These are phyloP conservation scores for Reutealis trisperma DNA, from an alignment of 345 rosid species.

Conservation along the genomic window DNA sequence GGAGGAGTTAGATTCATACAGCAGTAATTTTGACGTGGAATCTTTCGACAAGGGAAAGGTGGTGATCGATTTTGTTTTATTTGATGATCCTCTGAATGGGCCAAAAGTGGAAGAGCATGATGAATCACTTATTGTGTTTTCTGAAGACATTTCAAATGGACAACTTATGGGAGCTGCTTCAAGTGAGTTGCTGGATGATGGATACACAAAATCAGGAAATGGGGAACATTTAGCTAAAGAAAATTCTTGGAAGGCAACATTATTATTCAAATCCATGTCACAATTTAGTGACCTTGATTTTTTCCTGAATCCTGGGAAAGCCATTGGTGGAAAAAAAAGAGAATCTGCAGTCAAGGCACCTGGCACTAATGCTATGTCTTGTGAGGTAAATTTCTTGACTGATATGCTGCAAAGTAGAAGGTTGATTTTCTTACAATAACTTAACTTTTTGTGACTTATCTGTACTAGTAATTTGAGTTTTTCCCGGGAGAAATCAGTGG, in stretches of 20 bases:
- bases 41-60: slow-evolving; percentile 42
- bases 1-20: slow-evolving; percentile 39
- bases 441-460: background rate
- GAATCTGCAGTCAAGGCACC: slow-evolving; percentile 33
- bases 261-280: slow-evolving; percentile 63
- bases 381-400: slow-evolving; percentile 28
- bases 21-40: slow-evolving; percentile 42
- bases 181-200: slow-evolving; percentile 24
- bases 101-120: slow-evolving; percentile 35
- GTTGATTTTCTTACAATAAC: background rate
- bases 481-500: background rate
- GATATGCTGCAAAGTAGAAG: background rate
- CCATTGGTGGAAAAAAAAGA: slow-evolving; percentile 37
- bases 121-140: slow-evolving; percentile 35
- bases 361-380: slow-evolving; percentile 25
- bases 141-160: slow-evolving; percentile 29
- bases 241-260: slow-evolving; percentile 44
- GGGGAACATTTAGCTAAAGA: slow-evolving; percentile 34
- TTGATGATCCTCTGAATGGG: slow-evolving; percentile 42
- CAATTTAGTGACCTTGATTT: slow-evolving; percentile 79
- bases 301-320: slow-evolving; percentile 78
- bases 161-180: slow-evolving; percentile 32
- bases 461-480: background rate
- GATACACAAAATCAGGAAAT: slow-evolving; percentile 32
- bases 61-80: slow-evolving; percentile 55